phyloP scores from a whole-genome alignment of 2,329 filamentous ascomycete species.

The Neonectria ditissima region DNA sequence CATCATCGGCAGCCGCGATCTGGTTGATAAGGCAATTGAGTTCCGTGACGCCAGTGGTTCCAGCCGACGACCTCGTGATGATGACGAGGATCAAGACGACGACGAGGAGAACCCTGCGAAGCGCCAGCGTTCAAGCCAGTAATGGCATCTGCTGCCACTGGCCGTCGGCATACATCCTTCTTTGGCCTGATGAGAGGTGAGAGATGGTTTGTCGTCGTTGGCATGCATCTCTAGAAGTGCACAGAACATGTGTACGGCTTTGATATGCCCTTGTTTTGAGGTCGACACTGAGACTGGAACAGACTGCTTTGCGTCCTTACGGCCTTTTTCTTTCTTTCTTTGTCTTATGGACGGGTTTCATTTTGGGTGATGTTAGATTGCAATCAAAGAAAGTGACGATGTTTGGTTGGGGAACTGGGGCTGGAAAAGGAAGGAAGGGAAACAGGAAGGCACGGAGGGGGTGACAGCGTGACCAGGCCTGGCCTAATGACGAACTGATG shows the following conservation, averaged over 20 bases:
- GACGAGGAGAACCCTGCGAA: constrained; percentile 38
- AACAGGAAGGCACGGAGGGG: background rate
- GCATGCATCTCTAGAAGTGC: background rate
- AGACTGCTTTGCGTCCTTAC: background rate
- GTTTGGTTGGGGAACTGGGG: background rate
- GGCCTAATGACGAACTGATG: constrained; percentile 1
- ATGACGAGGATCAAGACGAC: constrained; percentile 34
- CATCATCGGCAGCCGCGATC: constrained; percentile 53
- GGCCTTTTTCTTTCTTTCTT: background rate
- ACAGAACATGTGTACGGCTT: background rate
- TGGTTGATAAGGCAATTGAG: constrained; percentile 46
- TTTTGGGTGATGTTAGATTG: background rate
- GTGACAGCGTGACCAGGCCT: background rate
- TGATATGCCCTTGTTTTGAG: too few relatives aligned
- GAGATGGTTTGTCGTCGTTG: background rate
- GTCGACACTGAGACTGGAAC: too few relatives aligned
- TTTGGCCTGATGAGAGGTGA: background rate
- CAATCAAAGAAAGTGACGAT: background rate
- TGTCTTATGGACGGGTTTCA: too few relatives aligned
- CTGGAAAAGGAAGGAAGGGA: background rate
- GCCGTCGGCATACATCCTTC: background rate
- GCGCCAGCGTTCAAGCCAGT: constrained; percentile 40
- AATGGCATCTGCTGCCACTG: background rate
- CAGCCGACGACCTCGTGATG: constrained; percentile 35
- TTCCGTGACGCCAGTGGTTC: constrained; percentile 28